phyloP scores from a whole-genome alignment of 2,329 filamentous ascomycete species.

The Pseudogymnoascus pannorum region DNA sequence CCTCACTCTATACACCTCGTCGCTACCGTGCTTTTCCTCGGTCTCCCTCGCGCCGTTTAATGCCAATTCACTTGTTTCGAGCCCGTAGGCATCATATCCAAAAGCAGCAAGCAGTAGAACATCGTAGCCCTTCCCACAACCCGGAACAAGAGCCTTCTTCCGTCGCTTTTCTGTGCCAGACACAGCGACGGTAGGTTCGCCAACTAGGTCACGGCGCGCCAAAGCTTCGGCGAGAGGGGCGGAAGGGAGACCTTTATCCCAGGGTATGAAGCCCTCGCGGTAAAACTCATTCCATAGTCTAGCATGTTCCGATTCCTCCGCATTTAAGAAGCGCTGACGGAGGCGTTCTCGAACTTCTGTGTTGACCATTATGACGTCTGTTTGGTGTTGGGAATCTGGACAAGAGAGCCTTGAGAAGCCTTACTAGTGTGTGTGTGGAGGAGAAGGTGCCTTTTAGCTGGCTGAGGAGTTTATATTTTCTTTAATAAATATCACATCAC shows the following conservation, averaged over 20 bases:
- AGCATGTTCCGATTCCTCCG: constrained; percentile 18
- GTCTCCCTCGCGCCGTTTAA: constrained; percentile 32
- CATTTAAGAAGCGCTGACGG: constrained; percentile 21
- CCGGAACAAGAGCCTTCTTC: constrained; percentile 63
- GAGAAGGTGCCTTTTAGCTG: background rate
- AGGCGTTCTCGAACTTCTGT: constrained; percentile 21
- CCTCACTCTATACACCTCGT: background rate
- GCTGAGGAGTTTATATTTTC: background rate
- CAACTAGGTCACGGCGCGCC: constrained; percentile 39
- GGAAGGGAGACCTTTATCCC: constrained; percentile 49
- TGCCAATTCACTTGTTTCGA: constrained; percentile 53
- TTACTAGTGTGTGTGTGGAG: background rate
- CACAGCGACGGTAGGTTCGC: constrained; percentile 16
- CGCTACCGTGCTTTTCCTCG: constrained; percentile 9
- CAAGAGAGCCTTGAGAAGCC: background rate
- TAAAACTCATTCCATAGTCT: constrained; percentile 43
- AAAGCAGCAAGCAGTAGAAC: constrained; percentile 65
- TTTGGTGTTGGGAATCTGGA: background rate
- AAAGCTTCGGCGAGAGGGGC: constrained; percentile 48
- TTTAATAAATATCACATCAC: constrained; percentile 3
- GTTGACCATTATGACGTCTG: constrained; percentile 5
- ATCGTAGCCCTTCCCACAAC: constrained; percentile 78
- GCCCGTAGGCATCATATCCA: constrained; percentile 70
- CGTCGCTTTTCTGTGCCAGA: constrained; percentile 21
- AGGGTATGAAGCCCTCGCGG: constrained; percentile 40